phyloP scores from a whole-genome alignment of 129 eudicot species.

The Apium graveolens region DNA sequence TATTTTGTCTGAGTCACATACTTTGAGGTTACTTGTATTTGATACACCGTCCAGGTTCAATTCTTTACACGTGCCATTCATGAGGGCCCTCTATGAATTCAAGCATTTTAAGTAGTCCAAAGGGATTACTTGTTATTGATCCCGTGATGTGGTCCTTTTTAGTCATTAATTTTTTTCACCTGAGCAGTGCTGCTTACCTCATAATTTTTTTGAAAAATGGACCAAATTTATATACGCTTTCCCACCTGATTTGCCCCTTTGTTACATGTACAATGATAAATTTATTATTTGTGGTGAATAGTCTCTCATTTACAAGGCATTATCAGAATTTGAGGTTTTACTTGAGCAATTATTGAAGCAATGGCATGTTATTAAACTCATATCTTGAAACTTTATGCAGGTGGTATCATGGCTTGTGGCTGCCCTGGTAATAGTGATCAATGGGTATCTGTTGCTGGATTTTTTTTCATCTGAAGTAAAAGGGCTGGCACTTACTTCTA shows the following conservation, averaged over 20 bases:
- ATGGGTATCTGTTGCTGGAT: constrained; percentile 71
- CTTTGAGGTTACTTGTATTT: not conserved
- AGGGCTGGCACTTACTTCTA: constrained; percentile 40
- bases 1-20: not conserved
- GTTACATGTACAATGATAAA: not conserved
- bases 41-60: not conserved
- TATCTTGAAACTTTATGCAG: constrained; percentile 26
- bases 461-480: constrained; percentile 64
- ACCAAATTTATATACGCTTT: not conserved
- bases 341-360: not conserved
- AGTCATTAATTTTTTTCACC: not conserved
- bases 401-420: constrained; percentile 82
- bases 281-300: too few relatives aligned
- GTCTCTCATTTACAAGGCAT: not conserved
- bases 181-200: not conserved
- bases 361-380: not conserved
- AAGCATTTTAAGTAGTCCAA: not conserved
- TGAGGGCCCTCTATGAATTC: not conserved
- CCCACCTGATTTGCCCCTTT: not conserved
- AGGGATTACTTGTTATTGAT: not conserved
- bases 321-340: not conserved
- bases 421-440: constrained; percentile 70
- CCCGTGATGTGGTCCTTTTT: not conserved
- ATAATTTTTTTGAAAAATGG: not conserved
- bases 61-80: not conserved